Evolutionary conservation across 176 grass and related monocot genomes (phyloP).

Genomic region (Cenchrus americanus): DNA sequence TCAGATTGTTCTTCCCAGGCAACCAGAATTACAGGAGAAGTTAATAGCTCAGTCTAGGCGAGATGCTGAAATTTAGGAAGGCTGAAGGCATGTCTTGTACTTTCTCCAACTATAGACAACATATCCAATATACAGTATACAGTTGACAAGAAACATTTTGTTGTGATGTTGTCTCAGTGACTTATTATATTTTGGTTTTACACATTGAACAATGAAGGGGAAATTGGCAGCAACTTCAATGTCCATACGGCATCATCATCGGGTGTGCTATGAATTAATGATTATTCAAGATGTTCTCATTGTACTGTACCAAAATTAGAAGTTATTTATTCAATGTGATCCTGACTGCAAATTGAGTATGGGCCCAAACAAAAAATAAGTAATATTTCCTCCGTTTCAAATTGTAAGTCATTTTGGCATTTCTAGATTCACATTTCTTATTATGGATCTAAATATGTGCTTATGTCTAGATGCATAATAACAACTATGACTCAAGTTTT

Average conservation of each 20-base stretch:
- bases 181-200: not conserved
- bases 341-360: not conserved
- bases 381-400: too few species aligned
- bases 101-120: conserved; percentile 15
- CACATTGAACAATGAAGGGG: not conserved
- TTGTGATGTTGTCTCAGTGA: not conserved
- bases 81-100: not conserved
- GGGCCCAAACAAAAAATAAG: not conserved
- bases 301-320: not conserved
- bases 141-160: not conserved
- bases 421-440: too few species aligned
- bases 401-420: too few species aligned
- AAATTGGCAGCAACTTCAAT: not conserved
- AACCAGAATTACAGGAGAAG: conserved; percentile 64
- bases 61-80: conserved; percentile 43
- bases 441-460: too few species aligned
- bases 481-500: too few species aligned
- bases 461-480: too few species aligned
- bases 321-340: not conserved
- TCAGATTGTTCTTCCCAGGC: conserved; percentile 80
- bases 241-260: not conserved
- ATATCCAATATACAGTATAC: not conserved
- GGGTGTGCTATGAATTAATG: not conserved
- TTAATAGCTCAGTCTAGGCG: conserved; percentile 32
- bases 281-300: not conserved